Evolutionary conservation across 306 rosid genomes (phyloP).

Genomic region (Castanospermum australe): DNA sequence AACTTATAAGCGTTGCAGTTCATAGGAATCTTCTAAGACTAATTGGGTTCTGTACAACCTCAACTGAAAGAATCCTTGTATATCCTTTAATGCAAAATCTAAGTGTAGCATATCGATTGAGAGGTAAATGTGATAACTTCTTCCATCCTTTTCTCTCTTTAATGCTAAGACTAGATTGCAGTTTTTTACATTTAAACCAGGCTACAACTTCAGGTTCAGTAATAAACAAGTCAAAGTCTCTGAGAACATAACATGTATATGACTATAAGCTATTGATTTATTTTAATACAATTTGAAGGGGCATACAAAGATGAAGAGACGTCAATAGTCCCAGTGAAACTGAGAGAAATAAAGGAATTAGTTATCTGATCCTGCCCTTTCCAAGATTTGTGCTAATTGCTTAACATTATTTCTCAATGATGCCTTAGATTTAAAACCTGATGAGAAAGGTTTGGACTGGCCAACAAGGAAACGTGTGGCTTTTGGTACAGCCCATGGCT

Average conservation of each 20-base stretch:
- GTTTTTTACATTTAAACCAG: neutral
- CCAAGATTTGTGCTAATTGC: neutral
- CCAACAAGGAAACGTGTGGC: constrained; percentile 48
- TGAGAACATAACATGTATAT: neutral
- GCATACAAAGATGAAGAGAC: neutral
- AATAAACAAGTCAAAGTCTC: neutral
- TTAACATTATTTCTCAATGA: constrained; percentile 6
- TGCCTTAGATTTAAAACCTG: constrained; percentile 43
- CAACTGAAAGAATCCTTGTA: constrained; percentile 89
- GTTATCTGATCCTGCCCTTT: neutral
- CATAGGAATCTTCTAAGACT: constrained; percentile 82
- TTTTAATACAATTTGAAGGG: neutral
- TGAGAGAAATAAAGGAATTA: neutral
- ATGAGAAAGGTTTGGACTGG: constrained; percentile 55
- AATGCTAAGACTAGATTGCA: neutral
- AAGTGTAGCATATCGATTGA: constrained; percentile 76
- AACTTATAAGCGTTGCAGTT: constrained; percentile 86
- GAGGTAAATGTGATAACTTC: constrained; percentile 55
- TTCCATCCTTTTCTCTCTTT: neutral
- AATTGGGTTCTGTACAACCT: constrained; percentile 78
- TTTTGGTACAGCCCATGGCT: constrained; percentile 58
- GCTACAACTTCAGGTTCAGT: neutral
- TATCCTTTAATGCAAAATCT: constrained; percentile 97
- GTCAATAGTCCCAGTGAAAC: neutral
- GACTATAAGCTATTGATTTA: neutral